A percentile compares a stretch with the other conserved stretches of the same genome.
These are phyloP conservation scores for Chalaropsis thielavioides DNA, from an alignment of 2,329 filamentous ascomycete genomes.

Conservation along the genomic window DNA sequence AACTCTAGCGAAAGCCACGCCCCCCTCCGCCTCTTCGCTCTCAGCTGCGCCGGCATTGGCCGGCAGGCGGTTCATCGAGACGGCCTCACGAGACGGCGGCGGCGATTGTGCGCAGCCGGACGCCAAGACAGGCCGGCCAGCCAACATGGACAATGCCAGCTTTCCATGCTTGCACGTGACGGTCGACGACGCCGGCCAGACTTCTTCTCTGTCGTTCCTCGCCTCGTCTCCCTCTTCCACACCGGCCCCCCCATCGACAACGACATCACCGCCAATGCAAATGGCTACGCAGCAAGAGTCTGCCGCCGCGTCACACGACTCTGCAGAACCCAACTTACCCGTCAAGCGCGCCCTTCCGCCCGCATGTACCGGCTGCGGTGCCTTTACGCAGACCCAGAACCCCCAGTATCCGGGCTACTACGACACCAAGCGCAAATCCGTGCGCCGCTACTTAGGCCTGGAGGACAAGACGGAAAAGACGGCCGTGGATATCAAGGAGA, in stretches of 20 bases:
- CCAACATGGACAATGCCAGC: neutral
- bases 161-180: neutral
- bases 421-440: conserved; percentile 35
- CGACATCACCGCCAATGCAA: neutral
- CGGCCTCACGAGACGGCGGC: neutral
- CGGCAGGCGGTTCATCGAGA: conserved; percentile 2
- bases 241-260: neutral
- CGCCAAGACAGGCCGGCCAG: neutral
- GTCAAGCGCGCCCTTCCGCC: conserved; percentile 31
- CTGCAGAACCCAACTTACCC: neutral
- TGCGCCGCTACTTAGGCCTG: conserved; percentile 32
- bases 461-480: conserved; percentile 31
- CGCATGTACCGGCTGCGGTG: conserved; percentile 51
- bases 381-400: conserved; percentile 42
- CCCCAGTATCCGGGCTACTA: conserved; percentile 43
- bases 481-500: conserved; percentile 32
- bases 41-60: neutral
- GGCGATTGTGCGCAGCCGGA: neutral
- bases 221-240: neutral
- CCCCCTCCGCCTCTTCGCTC: neutral
- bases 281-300: neutral
- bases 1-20: neutral
- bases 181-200: neutral
- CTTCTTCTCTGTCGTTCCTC: neutral
- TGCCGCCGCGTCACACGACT: neutral